Evolutionary conservation across 1,284 basidiomycete species (phyloP).

Genomic region (Trametes polyzona): DNA sequence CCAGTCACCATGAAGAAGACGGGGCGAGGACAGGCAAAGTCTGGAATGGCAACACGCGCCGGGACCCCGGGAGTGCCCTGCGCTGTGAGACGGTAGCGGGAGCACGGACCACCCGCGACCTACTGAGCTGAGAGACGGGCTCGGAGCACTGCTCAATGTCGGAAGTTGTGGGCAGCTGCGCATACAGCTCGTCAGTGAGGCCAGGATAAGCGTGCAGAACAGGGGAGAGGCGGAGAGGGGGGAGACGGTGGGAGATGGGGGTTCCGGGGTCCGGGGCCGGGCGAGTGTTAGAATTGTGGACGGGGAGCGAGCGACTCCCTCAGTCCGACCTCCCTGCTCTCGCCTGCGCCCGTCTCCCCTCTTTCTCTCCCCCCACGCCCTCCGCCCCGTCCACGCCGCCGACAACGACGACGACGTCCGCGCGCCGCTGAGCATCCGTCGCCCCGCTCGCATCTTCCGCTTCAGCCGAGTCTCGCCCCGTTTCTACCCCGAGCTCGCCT

Average conservation of each 20-base stretch:
- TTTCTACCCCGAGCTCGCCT: constrained; percentile 30
- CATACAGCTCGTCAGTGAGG: neutral
- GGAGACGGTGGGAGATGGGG: neutral
- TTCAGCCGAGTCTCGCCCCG: constrained; percentile 19
- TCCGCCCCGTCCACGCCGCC: constrained; percentile 21
- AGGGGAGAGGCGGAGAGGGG: neutral
- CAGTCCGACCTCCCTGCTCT: constrained; percentile 11
- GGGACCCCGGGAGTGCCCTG: constrained; percentile 22
- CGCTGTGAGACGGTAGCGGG: constrained; percentile 22
- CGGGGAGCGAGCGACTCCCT: constrained; percentile 17
- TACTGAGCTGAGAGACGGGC: neutral
- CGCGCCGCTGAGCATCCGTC: constrained; percentile 20
- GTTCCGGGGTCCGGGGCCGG: constrained; percentile 16
- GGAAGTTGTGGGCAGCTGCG: neutral
- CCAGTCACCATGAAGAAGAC: no score
- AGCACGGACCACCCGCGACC: constrained; percentile 26
- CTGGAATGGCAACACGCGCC: constrained; percentile 30
- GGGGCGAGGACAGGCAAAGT: constrained; percentile 21
- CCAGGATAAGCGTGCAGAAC: neutral
- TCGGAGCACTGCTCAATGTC: neutral
- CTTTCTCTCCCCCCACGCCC: constrained; percentile 21
- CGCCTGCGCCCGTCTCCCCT: constrained; percentile 25
- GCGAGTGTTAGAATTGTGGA: constrained; percentile 22
- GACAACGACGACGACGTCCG: constrained; percentile 20
- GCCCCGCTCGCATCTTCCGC: constrained; percentile 4